Evolutionary conservation across 129 eudicot genomes (phyloP).

Genomic region (Flaveria brownii): DNA sequence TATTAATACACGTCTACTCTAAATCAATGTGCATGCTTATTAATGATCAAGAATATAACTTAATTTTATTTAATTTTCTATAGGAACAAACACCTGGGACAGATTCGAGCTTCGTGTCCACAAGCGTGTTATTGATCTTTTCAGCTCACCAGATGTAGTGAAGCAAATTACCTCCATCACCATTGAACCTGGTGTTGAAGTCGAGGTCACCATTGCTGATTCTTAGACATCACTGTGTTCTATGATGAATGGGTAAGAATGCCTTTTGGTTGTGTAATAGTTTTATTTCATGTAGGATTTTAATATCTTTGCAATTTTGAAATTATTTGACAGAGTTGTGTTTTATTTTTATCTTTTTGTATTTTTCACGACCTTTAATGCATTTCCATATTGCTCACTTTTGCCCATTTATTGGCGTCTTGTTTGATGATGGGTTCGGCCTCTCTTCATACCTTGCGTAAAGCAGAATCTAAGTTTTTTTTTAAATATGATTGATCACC

Average conservation of each 20-base stretch:
- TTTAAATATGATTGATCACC: too few species aligned
- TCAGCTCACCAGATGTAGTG: slow-evolving; percentile 91
- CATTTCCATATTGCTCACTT: not conserved
- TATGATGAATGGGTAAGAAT: slow-evolving; percentile 28
- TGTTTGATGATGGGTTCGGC: not conserved
- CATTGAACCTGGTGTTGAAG: slow-evolving; percentile 94
- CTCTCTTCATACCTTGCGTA: too few species aligned
- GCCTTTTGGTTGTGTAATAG: slow-evolving; percentile 22
- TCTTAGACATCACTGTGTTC: slow-evolving; percentile 26
- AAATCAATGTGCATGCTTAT: not conserved
- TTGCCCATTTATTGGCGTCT: not conserved
- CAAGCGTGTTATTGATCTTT: slow-evolving; percentile 96
- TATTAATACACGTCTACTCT: too few species aligned
- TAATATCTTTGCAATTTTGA: slow-evolving; percentile 32
- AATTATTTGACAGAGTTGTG: slow-evolving; percentile 27
- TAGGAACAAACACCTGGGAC: slow-evolving; percentile 93
- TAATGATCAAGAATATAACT: not conserved
- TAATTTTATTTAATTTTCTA: not conserved
- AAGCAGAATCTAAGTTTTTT: too few species aligned
- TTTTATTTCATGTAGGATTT: slow-evolving; percentile 30
- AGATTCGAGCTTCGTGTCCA: slow-evolving; percentile 91
- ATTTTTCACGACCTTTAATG: slow-evolving; percentile 14
- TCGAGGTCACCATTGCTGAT: slow-evolving; percentile 87
- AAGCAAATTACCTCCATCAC: slow-evolving; percentile 92
- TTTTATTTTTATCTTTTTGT: slow-evolving; percentile 7